A percentile compares a stretch with the other conserved stretches of the same genome.
Conservation (phyloP, 1,284 basidiomycete genomes). For the Irpex sp. region DNA sequence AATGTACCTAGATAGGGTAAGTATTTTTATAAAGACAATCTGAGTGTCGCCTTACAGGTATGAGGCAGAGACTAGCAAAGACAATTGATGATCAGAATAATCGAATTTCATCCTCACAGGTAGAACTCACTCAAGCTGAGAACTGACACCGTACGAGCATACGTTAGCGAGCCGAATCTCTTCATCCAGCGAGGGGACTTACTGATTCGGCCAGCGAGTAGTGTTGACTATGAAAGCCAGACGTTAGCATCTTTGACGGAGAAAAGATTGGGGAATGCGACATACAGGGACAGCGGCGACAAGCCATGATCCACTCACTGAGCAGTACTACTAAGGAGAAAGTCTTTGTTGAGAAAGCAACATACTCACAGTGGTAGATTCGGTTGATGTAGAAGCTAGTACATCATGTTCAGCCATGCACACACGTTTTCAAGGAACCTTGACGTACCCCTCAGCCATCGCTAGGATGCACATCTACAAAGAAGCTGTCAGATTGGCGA, state of each 20-base stretch:
- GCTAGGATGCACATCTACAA: slow-evolving; percentile 1
- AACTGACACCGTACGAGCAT: background rate
- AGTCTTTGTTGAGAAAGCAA: no score
- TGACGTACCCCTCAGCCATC: slow-evolving; percentile 1
- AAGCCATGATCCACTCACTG: background rate
- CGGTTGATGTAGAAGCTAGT: slow-evolving; percentile 6
- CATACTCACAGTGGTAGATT: background rate
- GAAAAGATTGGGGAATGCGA: background rate
- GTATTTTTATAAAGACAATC: background rate
- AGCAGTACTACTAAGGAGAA: background rate
- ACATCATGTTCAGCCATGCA: no score
- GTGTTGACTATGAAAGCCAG: background rate
- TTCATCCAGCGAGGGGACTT: background rate
- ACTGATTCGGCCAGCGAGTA: background rate
- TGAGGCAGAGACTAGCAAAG: background rate
- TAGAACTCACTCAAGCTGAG: background rate
- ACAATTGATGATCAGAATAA: background rate
- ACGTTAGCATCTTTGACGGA: background rate
- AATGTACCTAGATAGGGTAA: background rate
- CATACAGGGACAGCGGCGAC: background rate
- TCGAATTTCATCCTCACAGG: background rate
- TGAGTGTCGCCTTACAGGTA: background rate
- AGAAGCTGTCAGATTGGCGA: background rate
- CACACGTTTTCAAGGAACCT: background rate
- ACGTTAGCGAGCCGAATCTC: background rate